A percentile compares a stretch with the other conserved stretches of the same genome.
Evolutionary conservation across 1,139 yeast genomes (phyloP).

Genomic region (Nakaseomyces bracarensis): DNA sequence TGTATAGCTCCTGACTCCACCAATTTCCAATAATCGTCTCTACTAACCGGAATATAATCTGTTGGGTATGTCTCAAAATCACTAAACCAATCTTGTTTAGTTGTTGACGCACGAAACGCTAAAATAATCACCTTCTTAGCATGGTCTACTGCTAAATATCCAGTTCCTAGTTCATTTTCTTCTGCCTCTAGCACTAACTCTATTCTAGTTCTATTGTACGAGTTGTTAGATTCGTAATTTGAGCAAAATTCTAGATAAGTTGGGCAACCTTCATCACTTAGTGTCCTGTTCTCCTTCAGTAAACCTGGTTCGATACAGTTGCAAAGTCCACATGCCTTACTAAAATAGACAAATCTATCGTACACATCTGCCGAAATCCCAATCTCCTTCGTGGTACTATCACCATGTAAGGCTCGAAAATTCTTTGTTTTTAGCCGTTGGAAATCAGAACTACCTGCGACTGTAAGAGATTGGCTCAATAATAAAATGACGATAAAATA

Average conservation of each 20-base stretch:
- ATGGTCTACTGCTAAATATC: slow-evolving; percentile 31
- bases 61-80: slow-evolving; percentile 43
- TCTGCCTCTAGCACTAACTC: slow-evolving; percentile 34
- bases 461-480: background rate
- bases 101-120: slow-evolving; percentile 49
- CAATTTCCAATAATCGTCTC: slow-evolving; percentile 19
- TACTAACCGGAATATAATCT: slow-evolving; percentile 33
- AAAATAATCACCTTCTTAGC: slow-evolving; percentile 37
- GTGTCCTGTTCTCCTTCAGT: slow-evolving; percentile 16
- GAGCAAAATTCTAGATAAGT: slow-evolving; percentile 25
- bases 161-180: slow-evolving; percentile 45
- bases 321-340: slow-evolving; percentile 27
- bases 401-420: background rate
- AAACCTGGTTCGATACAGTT: slow-evolving; percentile 24
- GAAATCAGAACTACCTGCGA: background rate
- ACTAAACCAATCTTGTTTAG: slow-evolving; percentile 48
- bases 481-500: too few relatives aligned
- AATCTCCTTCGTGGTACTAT: background rate
- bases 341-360: slow-evolving; percentile 27
- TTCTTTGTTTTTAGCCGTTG: too few relatives aligned
- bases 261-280: slow-evolving; percentile 30
- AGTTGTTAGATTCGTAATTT: slow-evolving; percentile 20
- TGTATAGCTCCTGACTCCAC: slow-evolving; percentile 22
- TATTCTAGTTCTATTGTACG: slow-evolving; percentile 34
- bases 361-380: slow-evolving; percentile 13